Conservation (phyloP, 345 rosid species). For the Euphorbia tirucalli region DNA sequence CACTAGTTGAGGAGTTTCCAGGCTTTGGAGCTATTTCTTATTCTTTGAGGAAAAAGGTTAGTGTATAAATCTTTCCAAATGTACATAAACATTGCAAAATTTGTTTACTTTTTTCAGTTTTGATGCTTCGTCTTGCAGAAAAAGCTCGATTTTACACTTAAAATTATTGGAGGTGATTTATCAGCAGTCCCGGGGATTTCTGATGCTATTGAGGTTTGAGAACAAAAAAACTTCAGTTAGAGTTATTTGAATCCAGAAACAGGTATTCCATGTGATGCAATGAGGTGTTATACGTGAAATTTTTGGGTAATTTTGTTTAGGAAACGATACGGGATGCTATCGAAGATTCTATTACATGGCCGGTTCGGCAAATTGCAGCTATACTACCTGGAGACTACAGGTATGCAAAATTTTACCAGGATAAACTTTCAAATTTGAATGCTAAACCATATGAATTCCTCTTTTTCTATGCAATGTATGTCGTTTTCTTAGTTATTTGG, state of each 20-base stretch:
- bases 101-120: background rate
- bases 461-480: background rate
- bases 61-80: background rate
- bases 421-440: background rate
- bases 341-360: slow-evolving; percentile 94
- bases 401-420: slow-evolving; percentile 29
- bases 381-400: slow-evolving; percentile 94
- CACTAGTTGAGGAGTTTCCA: slow-evolving; percentile 76
- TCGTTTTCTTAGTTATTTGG: slow-evolving; percentile 50
- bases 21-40: slow-evolving; percentile 86
- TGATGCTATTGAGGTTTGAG: slow-evolving; percentile 73
- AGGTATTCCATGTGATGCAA: background rate
- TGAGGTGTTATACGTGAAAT: background rate
- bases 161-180: slow-evolving; percentile 73
- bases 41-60: slow-evolving; percentile 75
- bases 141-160: slow-evolving; percentile 72
- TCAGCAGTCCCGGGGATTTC: slow-evolving; percentile 83
- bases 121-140: slow-evolving; percentile 40
- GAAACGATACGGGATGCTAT: slow-evolving; percentile 78
- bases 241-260: background rate
- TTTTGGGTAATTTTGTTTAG: slow-evolving; percentile 30
- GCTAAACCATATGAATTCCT: background rate
- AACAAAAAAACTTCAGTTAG: background rate
- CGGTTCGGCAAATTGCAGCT: slow-evolving; percentile 70
- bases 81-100: no score